Conservation (phyloP, 1,284 basidiomycete species). For the Fomitopsis palustris region DNA sequence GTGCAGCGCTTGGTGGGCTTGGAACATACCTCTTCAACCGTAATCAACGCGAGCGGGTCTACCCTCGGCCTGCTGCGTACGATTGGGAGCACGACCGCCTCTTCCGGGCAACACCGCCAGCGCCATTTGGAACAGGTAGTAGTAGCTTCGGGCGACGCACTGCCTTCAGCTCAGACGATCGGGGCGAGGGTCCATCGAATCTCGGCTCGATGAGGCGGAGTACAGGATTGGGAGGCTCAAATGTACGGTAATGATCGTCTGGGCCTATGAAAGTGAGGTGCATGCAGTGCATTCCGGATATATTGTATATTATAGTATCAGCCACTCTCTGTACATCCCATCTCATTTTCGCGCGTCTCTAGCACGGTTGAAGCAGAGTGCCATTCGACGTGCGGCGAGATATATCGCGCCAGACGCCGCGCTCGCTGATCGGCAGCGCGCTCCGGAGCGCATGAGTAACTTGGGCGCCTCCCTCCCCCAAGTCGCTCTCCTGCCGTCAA, state of each 20-base stretch:
- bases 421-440: too few species aligned
- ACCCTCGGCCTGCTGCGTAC: constrained; percentile 29
- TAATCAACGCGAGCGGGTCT: constrained; percentile 11
- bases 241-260: constrained; percentile 37
- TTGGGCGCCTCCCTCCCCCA: neutral
- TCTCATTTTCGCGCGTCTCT: too few species aligned
- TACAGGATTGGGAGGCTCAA: constrained; percentile 70
- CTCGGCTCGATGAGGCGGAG: constrained; percentile 63
- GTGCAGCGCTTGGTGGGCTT: constrained; percentile 65
- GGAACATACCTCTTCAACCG: constrained; percentile 56
- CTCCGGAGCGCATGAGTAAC: neutral
- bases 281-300: neutral
- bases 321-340: neutral
- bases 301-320: neutral
- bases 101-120: constrained; percentile 10
- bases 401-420: too few species aligned
- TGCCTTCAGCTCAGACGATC: constrained; percentile 38
- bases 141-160: constrained; percentile 5
- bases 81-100: constrained; percentile 52
- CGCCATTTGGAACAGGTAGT: neutral
- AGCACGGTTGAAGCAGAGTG: too few species aligned
- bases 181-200: constrained; percentile 67
- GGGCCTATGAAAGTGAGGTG: too few species aligned
- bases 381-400: too few species aligned
- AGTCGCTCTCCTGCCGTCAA: neutral